Evolutionary conservation across 768 basidiomycete species (phyloP), one percentile per base, ranked within the genome.

Genomic region (Suillus subaureus): DNA sequence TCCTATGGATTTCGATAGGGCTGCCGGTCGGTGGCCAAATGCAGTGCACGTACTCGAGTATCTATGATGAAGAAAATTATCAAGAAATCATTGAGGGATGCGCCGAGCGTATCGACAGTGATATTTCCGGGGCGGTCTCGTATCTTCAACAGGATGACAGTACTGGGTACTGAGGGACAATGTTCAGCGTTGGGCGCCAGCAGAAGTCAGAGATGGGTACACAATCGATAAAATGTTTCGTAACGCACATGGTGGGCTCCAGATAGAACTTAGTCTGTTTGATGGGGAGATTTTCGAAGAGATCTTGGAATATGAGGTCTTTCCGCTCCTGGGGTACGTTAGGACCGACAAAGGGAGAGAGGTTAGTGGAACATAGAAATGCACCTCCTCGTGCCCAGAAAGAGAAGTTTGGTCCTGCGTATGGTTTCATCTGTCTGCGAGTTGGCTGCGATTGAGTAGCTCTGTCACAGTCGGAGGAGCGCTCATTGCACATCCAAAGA

Each of bases 61-160:
- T 99, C 96, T 69, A 97, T 92, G 37, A 98, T 93, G 70, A 96
- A 99, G 63, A 98, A 87, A 71, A 98, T 84, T 2, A 90, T 89
- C 3, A 92, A 84, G 71, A 97, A 94, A 37, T 92, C 85, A 52
- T 89, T 86, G 47, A 97, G 83, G 9, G 91, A 86, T 9, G 86
- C 83, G 33, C 87, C 89, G 13, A 97, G 83, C 18, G 88, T 85
- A 31, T 94, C 90, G 12, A 91, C 85, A 4, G 93, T 89, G 64
- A 89, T 86, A 66, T 90, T 94, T 28, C 92, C 92, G 0, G 96
- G 96, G 70, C 94, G 93, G 73, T 97, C 96, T 95, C 95, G 97
- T 74, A 97, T 87, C 74, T 97, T 93, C 42, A 98, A 85, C 2
- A 95, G 94, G 67, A 97, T 89, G 68, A 97, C 88, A n/a, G n/a